These are phyloP conservation scores for Tylopilus sp. DNA, from an alignment of 768 basidiomycete genomes.

Conservation along the genomic window DNA sequence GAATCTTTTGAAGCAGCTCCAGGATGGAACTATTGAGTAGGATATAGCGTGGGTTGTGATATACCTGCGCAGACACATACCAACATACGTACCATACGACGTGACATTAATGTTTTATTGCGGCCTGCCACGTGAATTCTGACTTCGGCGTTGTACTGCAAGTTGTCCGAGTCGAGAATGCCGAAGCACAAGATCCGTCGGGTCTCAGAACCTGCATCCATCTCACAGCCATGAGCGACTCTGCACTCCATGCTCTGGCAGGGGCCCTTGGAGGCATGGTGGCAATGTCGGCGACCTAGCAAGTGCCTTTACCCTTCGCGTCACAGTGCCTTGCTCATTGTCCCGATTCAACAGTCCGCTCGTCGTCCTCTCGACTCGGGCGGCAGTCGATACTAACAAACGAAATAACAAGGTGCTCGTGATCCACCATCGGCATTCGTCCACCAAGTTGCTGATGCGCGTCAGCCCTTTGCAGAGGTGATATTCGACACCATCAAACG, in stretches of 20 bases:
- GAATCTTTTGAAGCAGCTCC: conserved; percentile 47
- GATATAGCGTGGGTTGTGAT: background rate
- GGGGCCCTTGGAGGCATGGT: conserved; percentile 88
- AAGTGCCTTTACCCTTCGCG: conserved; percentile 26
- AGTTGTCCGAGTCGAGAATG: background rate
- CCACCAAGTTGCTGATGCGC: conserved; percentile 1
- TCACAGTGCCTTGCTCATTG: background rate
- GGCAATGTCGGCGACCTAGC: conserved; percentile 92
- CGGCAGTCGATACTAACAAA: conserved; percentile 79
- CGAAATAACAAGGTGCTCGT: conserved; percentile 64
- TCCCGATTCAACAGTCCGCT: conserved; percentile 60
- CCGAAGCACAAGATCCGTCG: background rate
- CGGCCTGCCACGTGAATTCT: background rate
- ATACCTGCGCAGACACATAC: background rate
- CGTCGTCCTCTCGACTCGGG: conserved; percentile 87
- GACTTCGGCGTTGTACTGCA: background rate
- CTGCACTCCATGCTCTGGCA: conserved; percentile 79
- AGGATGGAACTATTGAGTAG: conserved; percentile 26
- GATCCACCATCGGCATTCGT: background rate
- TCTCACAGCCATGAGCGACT: conserved; percentile 57
- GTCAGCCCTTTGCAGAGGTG: conserved; percentile 61
- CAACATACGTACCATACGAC: background rate
- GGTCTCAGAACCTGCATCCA: background rate
- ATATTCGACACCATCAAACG: conserved; percentile 73
- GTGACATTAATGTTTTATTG: background rate